Percentiles rank a stretch among this genome's conserved stretches.
Evolutionary conservation across 495 filamentous ascomycete species (phyloP).

Genomic region (Neurospora sp.): DNA sequence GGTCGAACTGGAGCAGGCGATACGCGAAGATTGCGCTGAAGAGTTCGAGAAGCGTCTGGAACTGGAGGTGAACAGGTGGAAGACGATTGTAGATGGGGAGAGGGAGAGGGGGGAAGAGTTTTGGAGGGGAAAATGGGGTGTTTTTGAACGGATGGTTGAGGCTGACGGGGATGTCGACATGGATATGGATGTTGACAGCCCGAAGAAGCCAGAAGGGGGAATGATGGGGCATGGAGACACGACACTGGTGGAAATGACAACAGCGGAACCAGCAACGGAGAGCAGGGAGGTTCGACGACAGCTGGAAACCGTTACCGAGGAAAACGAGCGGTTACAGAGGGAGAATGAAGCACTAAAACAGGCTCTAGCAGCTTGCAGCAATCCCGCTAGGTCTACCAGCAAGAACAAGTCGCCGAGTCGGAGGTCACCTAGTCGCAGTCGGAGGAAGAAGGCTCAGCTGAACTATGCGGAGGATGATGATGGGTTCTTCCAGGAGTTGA

Average conservation of each 20-base stretch:
- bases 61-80: conserved; percentile 66
- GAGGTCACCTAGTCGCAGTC: neutral
- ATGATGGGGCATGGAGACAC: neutral
- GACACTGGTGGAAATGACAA: neutral
- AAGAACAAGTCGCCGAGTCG: neutral
- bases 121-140: conserved; percentile 82
- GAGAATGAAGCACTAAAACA: conserved; percentile 41
- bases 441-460: neutral
- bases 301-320: conserved; percentile 28
- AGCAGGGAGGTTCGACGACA: neutral
- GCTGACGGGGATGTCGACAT: conserved; percentile 36
- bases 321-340: conserved; percentile 49
- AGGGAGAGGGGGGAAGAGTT: conserved; percentile 70
- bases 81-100: conserved; percentile 61
- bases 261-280: neutral
- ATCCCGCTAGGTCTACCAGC: neutral
- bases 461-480: neutral
- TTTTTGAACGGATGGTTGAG: conserved; percentile 49
- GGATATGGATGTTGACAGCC: conserved; percentile 18
- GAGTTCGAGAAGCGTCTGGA: conserved; percentile 77
- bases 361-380: conserved; percentile 24
- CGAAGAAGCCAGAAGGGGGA: neutral
- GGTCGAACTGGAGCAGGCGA: conserved; percentile 65
- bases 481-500: neutral
- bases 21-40: conserved; percentile 79